A percentile compares a stretch with the other conserved stretches of the same genome.
These are phyloP conservation scores for Macrolepiota dolichaula DNA, from an alignment of 768 basidiomycete genomes.

Conservation along the genomic window DNA sequence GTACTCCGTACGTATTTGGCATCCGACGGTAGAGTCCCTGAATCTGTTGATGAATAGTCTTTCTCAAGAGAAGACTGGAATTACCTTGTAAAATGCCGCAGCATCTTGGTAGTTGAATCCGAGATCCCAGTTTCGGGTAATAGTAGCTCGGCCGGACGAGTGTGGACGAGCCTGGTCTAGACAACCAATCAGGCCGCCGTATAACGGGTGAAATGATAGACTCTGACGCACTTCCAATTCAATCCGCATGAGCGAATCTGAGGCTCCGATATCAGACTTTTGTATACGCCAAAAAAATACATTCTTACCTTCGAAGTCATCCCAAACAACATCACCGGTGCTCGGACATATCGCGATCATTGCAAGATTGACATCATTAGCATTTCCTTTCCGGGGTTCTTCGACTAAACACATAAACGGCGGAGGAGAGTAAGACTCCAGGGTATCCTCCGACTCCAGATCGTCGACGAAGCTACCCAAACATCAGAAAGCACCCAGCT, in stretches of 20 bases:
- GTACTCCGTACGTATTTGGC: conserved; percentile 60
- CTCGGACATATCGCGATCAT: conserved; percentile 80
- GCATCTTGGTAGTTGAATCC: conserved; percentile 69
- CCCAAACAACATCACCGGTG: conserved; percentile 93
- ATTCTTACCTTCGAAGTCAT: conserved; percentile 74
- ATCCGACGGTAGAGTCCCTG: conserved; percentile 35
- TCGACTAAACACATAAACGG: conserved; percentile 74
- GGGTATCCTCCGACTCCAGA: conserved; percentile 63
- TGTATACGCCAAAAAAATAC: background rate
- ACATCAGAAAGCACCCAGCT: conserved; percentile 2
- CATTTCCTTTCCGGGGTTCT: conserved; percentile 33
- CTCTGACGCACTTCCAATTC: conserved; percentile 71
- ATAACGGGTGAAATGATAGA: background rate
- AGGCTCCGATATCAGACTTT: conserved; percentile 4
- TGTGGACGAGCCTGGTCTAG: conserved; percentile 85
- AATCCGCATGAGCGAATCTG: conserved; percentile 79
- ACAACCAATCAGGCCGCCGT: conserved; percentile 1
- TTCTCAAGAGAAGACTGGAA: conserved; percentile 6
- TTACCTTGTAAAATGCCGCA: conserved; percentile 69
- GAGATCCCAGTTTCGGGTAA: conserved; percentile 59
- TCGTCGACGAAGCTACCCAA: conserved; percentile 74
- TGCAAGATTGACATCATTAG: conserved; percentile 49
- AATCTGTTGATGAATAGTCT: conserved; percentile 8
- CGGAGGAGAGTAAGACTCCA: conserved; percentile 54
- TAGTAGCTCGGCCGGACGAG: conserved; percentile 79